Percentiles rank a stretch among this genome's conserved stretches.
These are phyloP conservation scores for Cyclotella atomus DNA, from an alignment of 108 stramenopile species.

Conservation along the genomic window DNA sequence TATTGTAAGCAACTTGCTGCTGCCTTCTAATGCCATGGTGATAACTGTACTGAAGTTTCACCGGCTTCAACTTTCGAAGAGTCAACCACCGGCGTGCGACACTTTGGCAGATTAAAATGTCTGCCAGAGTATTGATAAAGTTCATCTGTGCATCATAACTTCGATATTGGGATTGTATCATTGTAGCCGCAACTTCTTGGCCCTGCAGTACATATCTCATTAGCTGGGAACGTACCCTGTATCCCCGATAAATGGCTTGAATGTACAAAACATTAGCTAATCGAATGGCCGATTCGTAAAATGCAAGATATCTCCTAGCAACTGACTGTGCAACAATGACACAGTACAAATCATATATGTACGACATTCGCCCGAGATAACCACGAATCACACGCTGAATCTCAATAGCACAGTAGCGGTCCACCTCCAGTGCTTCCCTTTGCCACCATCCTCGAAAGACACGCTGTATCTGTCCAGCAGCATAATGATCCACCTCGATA, in stretches of 20 bases:
- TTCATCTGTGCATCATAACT: slow-evolving; percentile 64
- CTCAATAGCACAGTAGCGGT: slow-evolving; percentile 69
- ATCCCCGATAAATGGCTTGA: slow-evolving; percentile 64
- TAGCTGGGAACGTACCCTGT: slow-evolving; percentile 45
- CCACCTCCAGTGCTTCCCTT: slow-evolving; percentile 73
- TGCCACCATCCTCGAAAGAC: slow-evolving; percentile 85
- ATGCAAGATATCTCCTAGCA: slow-evolving; percentile 51
- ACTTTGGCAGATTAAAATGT: slow-evolving; percentile 71
- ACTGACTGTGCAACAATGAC: slow-evolving; percentile 66
- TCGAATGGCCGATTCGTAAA: slow-evolving; percentile 42
- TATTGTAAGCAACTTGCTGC: slow-evolving; percentile 15
- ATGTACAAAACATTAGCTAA: slow-evolving; percentile 61
- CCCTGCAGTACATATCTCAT: slow-evolving; percentile 37
- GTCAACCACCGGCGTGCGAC: slow-evolving; percentile 64
- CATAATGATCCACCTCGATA: slow-evolving; percentile 52
- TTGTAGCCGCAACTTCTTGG: slow-evolving; percentile 54
- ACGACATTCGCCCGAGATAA: slow-evolving; percentile 40
- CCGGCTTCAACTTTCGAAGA: slow-evolving; percentile 17
- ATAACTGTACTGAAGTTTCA: neutral
- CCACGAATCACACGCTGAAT: slow-evolving; percentile 66
- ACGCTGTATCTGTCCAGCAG: slow-evolving; percentile 75
- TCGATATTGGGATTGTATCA: slow-evolving; percentile 69
- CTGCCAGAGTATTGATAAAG: slow-evolving; percentile 61
- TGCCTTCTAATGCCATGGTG: slow-evolving; percentile 1
- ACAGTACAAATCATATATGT: slow-evolving; percentile 49